Conservation (phyloP, 345 rosid genomes). For the Salix arbutifolia region DNA sequence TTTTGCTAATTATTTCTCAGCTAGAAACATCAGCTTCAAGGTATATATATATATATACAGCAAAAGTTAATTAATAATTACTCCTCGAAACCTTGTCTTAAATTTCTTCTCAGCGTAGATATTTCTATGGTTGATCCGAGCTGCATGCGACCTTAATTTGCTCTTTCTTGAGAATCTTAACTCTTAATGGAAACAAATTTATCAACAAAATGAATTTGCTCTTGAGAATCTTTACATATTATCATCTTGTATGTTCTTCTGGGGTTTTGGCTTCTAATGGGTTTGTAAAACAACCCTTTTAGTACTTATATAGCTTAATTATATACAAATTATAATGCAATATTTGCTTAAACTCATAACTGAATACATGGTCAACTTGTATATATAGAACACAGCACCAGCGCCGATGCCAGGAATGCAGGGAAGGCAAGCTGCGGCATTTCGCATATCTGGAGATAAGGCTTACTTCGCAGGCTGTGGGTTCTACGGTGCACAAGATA, state of each 20-base stretch:
- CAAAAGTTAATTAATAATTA: neutral
- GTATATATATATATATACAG: constrained; percentile 24
- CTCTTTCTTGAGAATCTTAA: too few relatives aligned
- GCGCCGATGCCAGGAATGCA: constrained; percentile 93
- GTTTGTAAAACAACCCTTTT: too few relatives aligned
- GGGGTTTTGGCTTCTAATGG: too few relatives aligned
- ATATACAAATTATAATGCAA: neutral
- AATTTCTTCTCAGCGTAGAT: neutral
- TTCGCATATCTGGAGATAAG: constrained; percentile 89
- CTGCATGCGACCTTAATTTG: neutral
- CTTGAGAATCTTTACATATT: too few relatives aligned
- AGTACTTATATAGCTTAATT: too few relatives aligned
- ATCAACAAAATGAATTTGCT: neutral
- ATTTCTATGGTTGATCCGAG: too few relatives aligned
- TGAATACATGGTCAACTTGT: neutral
- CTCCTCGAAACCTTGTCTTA: too few relatives aligned
- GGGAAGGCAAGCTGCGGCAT: constrained; percentile 94
- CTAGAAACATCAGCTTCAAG: constrained; percentile 89
- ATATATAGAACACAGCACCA: constrained; percentile 75
- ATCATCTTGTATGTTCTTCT: too few relatives aligned
- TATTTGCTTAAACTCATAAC: neutral
- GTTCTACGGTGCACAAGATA: constrained; percentile 92
- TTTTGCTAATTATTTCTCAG: constrained; percentile 75
- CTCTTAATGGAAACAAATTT: too few relatives aligned
- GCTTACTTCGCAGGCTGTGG: constrained; percentile 88